Evolutionary conservation across 805 yeast genomes (phyloP), one percentile per base, ranked within the genome.

Genomic region (Lipomyces yamanashiensis): DNA sequence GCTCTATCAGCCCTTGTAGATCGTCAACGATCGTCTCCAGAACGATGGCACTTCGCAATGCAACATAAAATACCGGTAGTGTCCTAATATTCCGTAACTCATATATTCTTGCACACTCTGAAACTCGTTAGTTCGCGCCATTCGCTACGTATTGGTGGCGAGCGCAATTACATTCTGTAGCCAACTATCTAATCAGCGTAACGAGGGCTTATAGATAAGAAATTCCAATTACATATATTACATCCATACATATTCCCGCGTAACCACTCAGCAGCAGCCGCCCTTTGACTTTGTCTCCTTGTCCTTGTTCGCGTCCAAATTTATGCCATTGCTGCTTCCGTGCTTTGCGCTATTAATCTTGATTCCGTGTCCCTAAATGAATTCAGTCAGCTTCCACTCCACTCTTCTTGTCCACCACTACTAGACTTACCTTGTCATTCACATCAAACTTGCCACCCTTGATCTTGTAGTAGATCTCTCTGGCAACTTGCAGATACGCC

Each of bases 401-500:
- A 1, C 43, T 52, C 37, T 23, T 50, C 7, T 8, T 17, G 7
- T 21, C 8, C 28, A 2, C 28, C 28, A 28, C 5, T 28, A 45
- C 12, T 33, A 21, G 2, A 19, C 63, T 43, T 53, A 67, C 77
- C 77, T 68, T 70, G 49, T 71, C 74, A 53, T 72, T 70, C 39
- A 74, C 61, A 54, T 75, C 72, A 43, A 70, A 68, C 66, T 67
- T 64, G 19, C 78, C 78, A 8, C 61, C 66, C 43, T 70, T 66
- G 40, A 75, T 75, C 60, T 74, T 75, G 45, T 66, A 52, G 58
- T 75, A 73, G 28, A 75, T 75, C 61, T 70, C 69, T 37, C 68
- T 66, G 12, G 78, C 78, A 8, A 75, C 75, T 12, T 68, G 67
- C n/a, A 69, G 69, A 67, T 82, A 82, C 28, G 83, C 73, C 45